Conservation (phyloP, 169 alveolate species). For the Plasmodium falciparum region DNA sequence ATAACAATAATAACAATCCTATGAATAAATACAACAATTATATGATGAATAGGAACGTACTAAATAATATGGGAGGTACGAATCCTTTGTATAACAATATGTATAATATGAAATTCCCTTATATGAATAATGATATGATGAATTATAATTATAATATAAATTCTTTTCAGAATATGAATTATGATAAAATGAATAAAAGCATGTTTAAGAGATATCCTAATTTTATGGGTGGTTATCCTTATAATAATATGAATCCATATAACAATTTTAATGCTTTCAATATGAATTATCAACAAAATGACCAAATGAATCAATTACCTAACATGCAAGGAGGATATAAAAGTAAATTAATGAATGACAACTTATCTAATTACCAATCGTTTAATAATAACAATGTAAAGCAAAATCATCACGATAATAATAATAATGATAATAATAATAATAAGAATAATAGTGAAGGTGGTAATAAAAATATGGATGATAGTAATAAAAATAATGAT, state of each 20-base stretch:
- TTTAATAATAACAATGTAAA: background rate
- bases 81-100: constrained; percentile 27
- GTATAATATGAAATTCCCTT: constrained; percentile 56
- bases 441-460: background rate
- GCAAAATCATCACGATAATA: background rate
- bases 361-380: background rate
- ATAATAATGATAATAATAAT: background rate
- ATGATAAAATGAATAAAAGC: constrained; percentile 27
- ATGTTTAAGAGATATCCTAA: constrained; percentile 47
- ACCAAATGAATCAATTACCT: background rate
- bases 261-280: constrained; percentile 29
- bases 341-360: background rate
- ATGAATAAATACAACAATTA: constrained; percentile 27
- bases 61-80: background rate
- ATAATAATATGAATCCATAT: constrained; percentile 43
- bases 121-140: constrained; percentile 53
- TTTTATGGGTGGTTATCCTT: constrained; percentile 24
- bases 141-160: constrained; percentile 53
- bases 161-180: constrained; percentile 28
- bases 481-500: background rate
- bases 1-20: constrained; percentile 3
- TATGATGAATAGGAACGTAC: constrained; percentile 6
- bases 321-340: background rate
- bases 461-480: background rate
- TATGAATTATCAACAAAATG: constrained; percentile 26